Conservation (phyloP, 2,329 filamentous ascomycete genomes). For the Colletotrichum cordylinicola region DNA sequence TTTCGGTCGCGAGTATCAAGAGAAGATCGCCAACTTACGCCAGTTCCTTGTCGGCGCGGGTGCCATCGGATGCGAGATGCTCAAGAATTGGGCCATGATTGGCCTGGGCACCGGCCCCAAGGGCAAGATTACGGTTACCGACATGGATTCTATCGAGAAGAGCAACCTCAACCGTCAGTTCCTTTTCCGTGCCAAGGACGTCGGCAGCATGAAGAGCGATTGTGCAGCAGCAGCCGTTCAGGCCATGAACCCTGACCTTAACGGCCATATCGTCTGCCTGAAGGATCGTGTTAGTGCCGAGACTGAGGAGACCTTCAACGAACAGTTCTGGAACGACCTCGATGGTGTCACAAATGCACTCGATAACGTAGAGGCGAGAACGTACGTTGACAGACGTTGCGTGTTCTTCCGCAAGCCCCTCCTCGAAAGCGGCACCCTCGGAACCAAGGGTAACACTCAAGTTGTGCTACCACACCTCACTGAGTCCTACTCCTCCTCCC, state of each 20-base stretch:
- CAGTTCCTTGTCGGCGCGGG: constrained; percentile 96
- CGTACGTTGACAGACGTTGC: constrained; percentile 94
- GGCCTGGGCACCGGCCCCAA: constrained; percentile 87
- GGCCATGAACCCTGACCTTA: constrained; percentile 92
- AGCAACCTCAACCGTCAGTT: constrained; percentile 99
- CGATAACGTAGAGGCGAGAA: constrained; percentile 96
- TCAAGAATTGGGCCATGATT: constrained; percentile 99
- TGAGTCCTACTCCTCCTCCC: constrained; percentile 93
- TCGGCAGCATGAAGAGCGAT: constrained; percentile 96
- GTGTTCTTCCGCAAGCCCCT: constrained; percentile 98
- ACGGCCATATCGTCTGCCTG: constrained; percentile 82
- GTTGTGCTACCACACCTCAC: constrained; percentile 90
- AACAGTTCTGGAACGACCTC: constrained; percentile 85
- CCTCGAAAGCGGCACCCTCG: constrained; percentile 95
- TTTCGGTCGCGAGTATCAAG: constrained; percentile 91
- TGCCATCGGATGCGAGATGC: constrained; percentile 97
- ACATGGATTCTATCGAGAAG: constrained; percentile 99
- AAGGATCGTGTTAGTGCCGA: constrained; percentile 91
- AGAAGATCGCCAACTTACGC: constrained; percentile 88
- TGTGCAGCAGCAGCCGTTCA: constrained; percentile 89
- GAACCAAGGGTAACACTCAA: constrained; percentile 98
- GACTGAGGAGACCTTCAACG: constrained; percentile 93
- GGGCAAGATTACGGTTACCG: constrained; percentile 90
- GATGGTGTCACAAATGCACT: constrained; percentile 96
- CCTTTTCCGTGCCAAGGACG: constrained; percentile 90